phyloP scores from a whole-genome alignment of 2,329 filamentous ascomycete genomes.

The Alternaria sp. region DNA sequence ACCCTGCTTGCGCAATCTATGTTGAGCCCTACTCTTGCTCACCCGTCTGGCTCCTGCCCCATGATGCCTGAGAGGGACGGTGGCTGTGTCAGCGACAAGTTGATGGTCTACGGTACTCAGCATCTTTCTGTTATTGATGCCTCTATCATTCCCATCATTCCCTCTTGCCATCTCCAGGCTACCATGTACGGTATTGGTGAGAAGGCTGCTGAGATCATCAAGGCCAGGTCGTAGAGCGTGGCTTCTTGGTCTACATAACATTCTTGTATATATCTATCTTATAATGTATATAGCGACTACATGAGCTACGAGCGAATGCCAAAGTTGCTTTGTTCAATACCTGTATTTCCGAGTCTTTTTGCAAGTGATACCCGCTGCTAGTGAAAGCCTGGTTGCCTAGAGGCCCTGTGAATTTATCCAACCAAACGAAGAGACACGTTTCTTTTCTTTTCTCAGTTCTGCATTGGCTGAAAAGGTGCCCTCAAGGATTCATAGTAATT shows the following conservation, averaged over 20 bases:
- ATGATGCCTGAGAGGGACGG: slow-evolving; percentile 38
- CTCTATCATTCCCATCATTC: slow-evolving; percentile 44
- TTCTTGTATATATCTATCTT: slow-evolving; percentile 13
- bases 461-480: not conserved
- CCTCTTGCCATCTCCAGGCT: slow-evolving; percentile 41
- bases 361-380: not conserved
- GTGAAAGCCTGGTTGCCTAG: not conserved
- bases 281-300: not conserved
- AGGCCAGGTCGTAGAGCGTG: slow-evolving; percentile 24
- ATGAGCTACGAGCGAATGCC: not conserved
- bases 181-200: slow-evolving; percentile 46
- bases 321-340: not conserved
- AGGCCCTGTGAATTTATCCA: not conserved
- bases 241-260: not conserved
- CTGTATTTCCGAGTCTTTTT: not conserved
- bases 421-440: not conserved
- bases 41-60: slow-evolving; percentile 42
- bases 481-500: no score
- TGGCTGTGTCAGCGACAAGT: slow-evolving; percentile 39
- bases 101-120: slow-evolving; percentile 43
- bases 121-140: slow-evolving; percentile 43
- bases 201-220: slow-evolving; percentile 48
- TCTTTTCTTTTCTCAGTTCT: not conserved
- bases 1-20: slow-evolving; percentile 28
- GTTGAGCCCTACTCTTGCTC: slow-evolving; percentile 40